Evolutionary conservation across 805 yeast genomes (phyloP), one percentile per base, ranked within the genome.

Genomic region (Wickerhamiella kurtzmanii): DNA sequence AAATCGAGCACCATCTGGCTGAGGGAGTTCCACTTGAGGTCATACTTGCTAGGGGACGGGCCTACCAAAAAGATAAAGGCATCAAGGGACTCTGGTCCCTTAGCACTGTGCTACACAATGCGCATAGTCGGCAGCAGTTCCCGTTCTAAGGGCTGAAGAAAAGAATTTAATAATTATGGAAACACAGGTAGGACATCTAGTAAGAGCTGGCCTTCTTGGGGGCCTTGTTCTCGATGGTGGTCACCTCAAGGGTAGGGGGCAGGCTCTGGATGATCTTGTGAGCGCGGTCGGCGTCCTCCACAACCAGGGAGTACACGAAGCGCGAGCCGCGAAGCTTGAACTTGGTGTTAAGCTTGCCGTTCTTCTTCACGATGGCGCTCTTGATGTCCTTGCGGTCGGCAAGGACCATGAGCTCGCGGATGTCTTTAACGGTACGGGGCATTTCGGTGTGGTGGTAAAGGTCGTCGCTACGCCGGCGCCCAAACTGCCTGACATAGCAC

Each of bases 261-360:
- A 92, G 78, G 66, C 97, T 83, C 77, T 88, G 96, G 68, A 84
- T 80, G 75, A 92, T 79, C 79, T 92, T 92, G 82, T 84, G 80
- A 65, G 97, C 97, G 80, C 87, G 88, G 71, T 85, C 82, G 66
- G 86, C 82, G 72, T 92, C 97, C 76, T 82, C 79, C 66, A 92
- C 89, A 62, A 83, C 83, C 72, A 89, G 77, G 63, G 98, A 92
- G 84, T 92, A 92, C 68, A 86, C 80, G 77, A 83, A 71, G 71
- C 77, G 86, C 57, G 95, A 66, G 72, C 96, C 96, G 80, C 97
- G 87, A 67, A 92, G 85, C 84, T 92, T 92, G 88, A 92, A 92
- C 76, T 92, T 92, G 76, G 96, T 87, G 75, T 83, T 92, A 80
- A 76, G 76, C 73, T 82, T 80, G 69, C 76, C 71, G 86, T 86